These are phyloP conservation scores for Metarhizium rileyi DNA, from an alignment of 2,329 filamentous ascomycete species.

Conservation along the genomic window DNA sequence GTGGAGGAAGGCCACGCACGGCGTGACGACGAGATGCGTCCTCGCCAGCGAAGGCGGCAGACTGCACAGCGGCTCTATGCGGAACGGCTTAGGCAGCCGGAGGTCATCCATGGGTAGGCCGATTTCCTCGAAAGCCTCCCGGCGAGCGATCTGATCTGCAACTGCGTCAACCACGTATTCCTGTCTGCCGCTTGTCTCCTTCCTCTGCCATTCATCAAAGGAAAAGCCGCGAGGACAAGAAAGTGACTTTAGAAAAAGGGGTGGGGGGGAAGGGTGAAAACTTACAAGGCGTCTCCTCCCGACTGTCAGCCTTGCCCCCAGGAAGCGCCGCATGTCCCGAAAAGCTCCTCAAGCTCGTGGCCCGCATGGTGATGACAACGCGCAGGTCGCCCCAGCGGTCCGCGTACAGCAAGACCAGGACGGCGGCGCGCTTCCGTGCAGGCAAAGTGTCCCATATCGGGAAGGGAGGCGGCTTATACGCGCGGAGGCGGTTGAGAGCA, in stretches of 20 bases:
- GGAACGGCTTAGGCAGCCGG: conserved; percentile 65
- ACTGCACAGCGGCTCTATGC: conserved; percentile 78
- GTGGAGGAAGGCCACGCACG: conserved; percentile 70
- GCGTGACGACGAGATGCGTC: conserved; percentile 64
- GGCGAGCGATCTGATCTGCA: conserved; percentile 68
- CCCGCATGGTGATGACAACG: conserved; percentile 60
- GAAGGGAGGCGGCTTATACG: conserved; percentile 51
- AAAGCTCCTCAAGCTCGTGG: conserved; percentile 52
- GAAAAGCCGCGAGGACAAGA: too few relatives aligned
- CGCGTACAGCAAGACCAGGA: conserved; percentile 79
- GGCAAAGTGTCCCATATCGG: conserved; percentile 53
- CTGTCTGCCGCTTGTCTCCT: too few relatives aligned
- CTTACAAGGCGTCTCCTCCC: conserved; percentile 51
- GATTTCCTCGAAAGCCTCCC: conserved; percentile 90
- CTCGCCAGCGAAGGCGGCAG: conserved; percentile 67
- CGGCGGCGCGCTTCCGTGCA: conserved; percentile 65
- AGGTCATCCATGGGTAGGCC: conserved; percentile 66
- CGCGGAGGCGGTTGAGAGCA: conserved; percentile 49
- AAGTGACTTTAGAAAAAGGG: too few relatives aligned
- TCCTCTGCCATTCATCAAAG: too few relatives aligned
- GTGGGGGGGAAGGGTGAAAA: conserved; percentile 1
- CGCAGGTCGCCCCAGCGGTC: conserved; percentile 71
- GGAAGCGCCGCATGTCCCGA: conserved; percentile 85
- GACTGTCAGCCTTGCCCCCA: conserved; percentile 59
- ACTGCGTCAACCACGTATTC: too few relatives aligned